A percentile compares a stretch with the other conserved stretches of the same genome.
Conservation (phyloP, 1,284 basidiomycete species). For the Pseudozyma sp. region DNA sequence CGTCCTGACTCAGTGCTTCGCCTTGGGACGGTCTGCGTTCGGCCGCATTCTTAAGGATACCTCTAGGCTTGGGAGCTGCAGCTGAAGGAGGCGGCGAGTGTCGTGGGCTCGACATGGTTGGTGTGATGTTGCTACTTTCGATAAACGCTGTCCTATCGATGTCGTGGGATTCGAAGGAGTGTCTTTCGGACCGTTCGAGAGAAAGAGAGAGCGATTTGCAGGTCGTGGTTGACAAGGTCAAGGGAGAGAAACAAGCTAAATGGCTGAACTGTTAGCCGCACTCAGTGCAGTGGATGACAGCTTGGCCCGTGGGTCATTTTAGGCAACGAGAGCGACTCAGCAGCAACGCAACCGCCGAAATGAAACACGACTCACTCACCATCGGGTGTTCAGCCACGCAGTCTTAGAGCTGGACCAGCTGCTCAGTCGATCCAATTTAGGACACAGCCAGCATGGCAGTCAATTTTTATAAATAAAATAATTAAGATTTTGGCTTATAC, state of each 20-base stretch:
- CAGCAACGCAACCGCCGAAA: background rate
- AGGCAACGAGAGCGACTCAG: conserved; percentile 6
- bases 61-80: conserved; percentile 62
- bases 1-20: conserved; percentile 19
- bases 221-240: too few species aligned
- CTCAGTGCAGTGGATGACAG: background rate
- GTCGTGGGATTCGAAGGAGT: background rate
- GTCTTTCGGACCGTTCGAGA: background rate
- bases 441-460: too few species aligned
- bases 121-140: conserved; percentile 1
- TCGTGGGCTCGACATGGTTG: conserved; percentile 44
- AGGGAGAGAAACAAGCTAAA: too few species aligned
- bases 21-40: conserved; percentile 44
- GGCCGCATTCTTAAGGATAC: conserved; percentile 65
- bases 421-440: too few species aligned
- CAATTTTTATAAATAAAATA: too few species aligned
- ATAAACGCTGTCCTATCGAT: background rate
- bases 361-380: background rate
- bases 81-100: conserved; percentile 64
- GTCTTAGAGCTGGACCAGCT: too few species aligned
- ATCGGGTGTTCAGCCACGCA: background rate
- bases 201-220: background rate
- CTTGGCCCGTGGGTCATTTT: conserved; percentile 2
- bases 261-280: too few species aligned
- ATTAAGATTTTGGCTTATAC: too few species aligned